Percentiles rank a stretch among this genome's conserved stretches.
Evolutionary conservation across 2,329 filamentous ascomycete genomes (phyloP).

Genomic region (Pyrenochaeta sp.): DNA sequence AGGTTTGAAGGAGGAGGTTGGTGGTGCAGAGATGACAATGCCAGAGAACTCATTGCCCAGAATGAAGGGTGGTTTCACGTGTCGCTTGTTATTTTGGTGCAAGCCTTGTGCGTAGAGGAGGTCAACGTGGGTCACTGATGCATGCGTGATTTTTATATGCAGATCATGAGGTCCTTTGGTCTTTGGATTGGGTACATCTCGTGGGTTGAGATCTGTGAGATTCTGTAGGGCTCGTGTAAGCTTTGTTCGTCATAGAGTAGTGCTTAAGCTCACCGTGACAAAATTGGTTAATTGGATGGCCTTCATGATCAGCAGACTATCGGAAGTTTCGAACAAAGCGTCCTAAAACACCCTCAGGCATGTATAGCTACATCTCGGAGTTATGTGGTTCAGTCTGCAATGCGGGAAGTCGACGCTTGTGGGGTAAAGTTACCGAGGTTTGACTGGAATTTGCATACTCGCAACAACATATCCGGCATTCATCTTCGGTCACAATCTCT

Average conservation of each 20-base stretch:
- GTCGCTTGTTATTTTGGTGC: conserved; percentile 68
- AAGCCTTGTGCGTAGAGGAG: conserved; percentile 65
- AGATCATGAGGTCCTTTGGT: conserved; percentile 51
- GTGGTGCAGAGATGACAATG: conserved; percentile 55
- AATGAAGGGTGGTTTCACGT: conserved; percentile 65
- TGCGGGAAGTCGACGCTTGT: conserved; percentile 10
- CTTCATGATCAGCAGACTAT: conserved; percentile 24
- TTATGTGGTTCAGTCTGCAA: background rate
- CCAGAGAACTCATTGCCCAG: conserved; percentile 69
- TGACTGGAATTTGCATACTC: conserved; percentile 1
- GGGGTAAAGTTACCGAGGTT: conserved; percentile 10
- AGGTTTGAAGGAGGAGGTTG: conserved; percentile 45
- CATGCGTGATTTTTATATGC: conserved; percentile 60
- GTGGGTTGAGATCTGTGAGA: conserved; percentile 38
- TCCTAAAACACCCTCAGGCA: background rate
- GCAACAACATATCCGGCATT: background rate
- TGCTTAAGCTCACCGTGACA: conserved; percentile 14
- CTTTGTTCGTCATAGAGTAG: background rate
- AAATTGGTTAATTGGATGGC: conserved; percentile 27
- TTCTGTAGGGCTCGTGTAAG: conserved; percentile 20
- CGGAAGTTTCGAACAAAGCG: background rate
- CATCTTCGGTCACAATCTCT: background rate
- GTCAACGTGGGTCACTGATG: conserved; percentile 68
- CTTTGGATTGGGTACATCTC: conserved; percentile 39
- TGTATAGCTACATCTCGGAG: background rate